These are phyloP conservation scores for Zea luxurians DNA, from an alignment of 176 grass and related monocot species.

Conservation along the genomic window DNA sequence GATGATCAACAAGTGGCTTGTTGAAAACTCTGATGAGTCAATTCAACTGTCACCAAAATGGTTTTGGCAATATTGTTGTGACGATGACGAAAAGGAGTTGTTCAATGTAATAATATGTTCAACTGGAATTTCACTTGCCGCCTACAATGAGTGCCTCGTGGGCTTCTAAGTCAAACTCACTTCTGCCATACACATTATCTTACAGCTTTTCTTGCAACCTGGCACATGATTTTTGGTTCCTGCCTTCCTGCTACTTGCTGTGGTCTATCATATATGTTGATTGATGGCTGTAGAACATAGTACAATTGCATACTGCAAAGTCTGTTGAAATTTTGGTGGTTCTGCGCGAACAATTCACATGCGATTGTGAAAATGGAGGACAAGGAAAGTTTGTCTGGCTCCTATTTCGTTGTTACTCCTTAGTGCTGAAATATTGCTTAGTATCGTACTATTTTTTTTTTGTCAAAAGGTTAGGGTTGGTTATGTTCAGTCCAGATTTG, in stretches of 20 bases:
- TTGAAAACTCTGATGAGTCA: slow-evolving; percentile 21
- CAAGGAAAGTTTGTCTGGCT: not conserved
- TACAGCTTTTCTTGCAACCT: not conserved
- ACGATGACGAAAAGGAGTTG: slow-evolving; percentile 38
- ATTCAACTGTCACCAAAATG: slow-evolving; percentile 9
- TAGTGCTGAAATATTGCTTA: not conserved
- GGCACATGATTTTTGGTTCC: slow-evolving; percentile 11
- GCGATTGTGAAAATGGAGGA: not conserved
- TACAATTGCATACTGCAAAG: slow-evolving; percentile 4
- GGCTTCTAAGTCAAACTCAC: slow-evolving; percentile 23
- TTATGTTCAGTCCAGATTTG: not conserved
- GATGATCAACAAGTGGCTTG: slow-evolving; percentile 25
- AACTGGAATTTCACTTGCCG: slow-evolving; percentile 27
- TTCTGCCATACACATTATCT: not conserved
- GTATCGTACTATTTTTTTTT: not conserved
- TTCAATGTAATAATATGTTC: slow-evolving; percentile 51
- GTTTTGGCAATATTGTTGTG: slow-evolving; percentile 31
- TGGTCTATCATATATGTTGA: slow-evolving; percentile 28
- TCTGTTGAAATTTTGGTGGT: not conserved
- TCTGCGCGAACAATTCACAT: not conserved
- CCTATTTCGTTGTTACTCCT: not conserved
- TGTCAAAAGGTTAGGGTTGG: not conserved
- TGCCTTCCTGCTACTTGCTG: not conserved
- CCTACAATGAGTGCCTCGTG: slow-evolving; percentile 1
- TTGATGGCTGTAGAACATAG: slow-evolving; percentile 15